Evolutionary conservation across 768 basidiomycete species (phyloP).

Genomic region (Mycena filopes): DNA sequence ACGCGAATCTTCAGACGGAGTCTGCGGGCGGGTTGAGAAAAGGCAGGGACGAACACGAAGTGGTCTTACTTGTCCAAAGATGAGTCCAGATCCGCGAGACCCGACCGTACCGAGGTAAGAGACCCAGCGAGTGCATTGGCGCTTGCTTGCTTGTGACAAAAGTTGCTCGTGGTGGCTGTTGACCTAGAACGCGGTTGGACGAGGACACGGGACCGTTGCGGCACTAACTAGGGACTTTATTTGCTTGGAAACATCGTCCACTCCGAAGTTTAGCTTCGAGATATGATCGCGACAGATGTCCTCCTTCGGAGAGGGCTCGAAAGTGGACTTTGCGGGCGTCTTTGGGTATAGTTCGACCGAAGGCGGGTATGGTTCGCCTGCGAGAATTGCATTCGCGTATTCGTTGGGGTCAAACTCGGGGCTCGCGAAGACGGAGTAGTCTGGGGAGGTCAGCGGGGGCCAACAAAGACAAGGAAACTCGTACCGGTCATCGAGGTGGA

Average conservation of each 20-base stretch:
- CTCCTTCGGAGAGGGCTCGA: slow-evolving; percentile 74
- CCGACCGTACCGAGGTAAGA: slow-evolving; percentile 71
- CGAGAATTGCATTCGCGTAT: slow-evolving; percentile 91
- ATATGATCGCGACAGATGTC: slow-evolving; percentile 93
- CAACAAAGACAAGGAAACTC: slow-evolving; percentile 5
- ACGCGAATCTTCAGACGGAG: slow-evolving; percentile 87
- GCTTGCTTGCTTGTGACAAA: slow-evolving; percentile 82
- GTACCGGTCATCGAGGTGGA: slow-evolving; percentile 13
- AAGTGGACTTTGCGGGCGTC: slow-evolving; percentile 42
- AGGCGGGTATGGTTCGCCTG: slow-evolving; percentile 80
- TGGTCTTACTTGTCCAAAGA: slow-evolving; percentile 79
- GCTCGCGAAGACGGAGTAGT: slow-evolving; percentile 80
- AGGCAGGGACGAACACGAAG: slow-evolving; percentile 17
- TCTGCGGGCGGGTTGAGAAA: slow-evolving; percentile 52
- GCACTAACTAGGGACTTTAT: slow-evolving; percentile 81
- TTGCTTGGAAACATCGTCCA: slow-evolving; percentile 93
- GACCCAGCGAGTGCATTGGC: slow-evolving; percentile 78
- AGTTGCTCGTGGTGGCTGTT: slow-evolving; percentile 85
- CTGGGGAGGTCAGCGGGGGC: slow-evolving; percentile 45
- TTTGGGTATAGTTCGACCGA: slow-evolving; percentile 46
- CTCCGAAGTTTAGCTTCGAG: slow-evolving; percentile 84
- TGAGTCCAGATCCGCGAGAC: slow-evolving; percentile 77
- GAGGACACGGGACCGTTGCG: background rate
- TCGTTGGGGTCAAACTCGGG: slow-evolving; percentile 86
- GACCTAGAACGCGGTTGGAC: slow-evolving; percentile 59